Evolutionary conservation across 179 eudicot species (phyloP), one percentile per base, ranked within the genome.

Genomic region (Spinacia oleracea): DNA sequence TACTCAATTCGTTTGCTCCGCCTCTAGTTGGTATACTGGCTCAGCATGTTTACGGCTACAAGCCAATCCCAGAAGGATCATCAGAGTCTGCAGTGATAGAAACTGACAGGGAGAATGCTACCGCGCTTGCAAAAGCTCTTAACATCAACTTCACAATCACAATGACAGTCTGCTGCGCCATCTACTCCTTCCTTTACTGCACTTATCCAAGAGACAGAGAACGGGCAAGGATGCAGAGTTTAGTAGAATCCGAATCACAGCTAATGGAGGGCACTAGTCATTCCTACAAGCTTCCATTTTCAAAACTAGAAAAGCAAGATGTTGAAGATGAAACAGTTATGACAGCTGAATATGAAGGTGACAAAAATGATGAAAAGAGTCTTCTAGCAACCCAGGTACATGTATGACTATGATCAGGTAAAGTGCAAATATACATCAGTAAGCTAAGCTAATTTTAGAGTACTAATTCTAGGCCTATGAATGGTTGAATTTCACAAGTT

Each of bases 171-270:
- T 93, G 94, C 66, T 89, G 89, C 69, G 70, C 82, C 43, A 76
- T 91, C 55, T 93, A 91, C 81, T 89, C 96, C 5, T 85, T 90
- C 72, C 89, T 93, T 43, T 90, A 93, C 56, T 89, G 88, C 60
- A 90, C 92, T 9, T 93, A 91, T 67, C 92, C 96, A 0, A 83
- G 90, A 77, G 97, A 93, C 71, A 87, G 89, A 53, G 96, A 93
- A 15, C 84, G 87, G 3, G 96, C 91, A 12, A 81, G 83, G 71
- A 89, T 90, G 92, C 85, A 87, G 15, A 85, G 88, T 38, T 46
- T 88, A 38, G 83, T 87, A 48, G 92, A 89, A 31, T 84, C 89
- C 21, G 94, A 91, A 74, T 80, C 85, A 81, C 86, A 80, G 68
- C 68, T 66, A 40, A 66, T 86, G 4, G 85, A 84, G 40, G 68